phyloP scores from a whole-genome alignment of 164 flowering plant species.

The Annona cherimola region DNA sequence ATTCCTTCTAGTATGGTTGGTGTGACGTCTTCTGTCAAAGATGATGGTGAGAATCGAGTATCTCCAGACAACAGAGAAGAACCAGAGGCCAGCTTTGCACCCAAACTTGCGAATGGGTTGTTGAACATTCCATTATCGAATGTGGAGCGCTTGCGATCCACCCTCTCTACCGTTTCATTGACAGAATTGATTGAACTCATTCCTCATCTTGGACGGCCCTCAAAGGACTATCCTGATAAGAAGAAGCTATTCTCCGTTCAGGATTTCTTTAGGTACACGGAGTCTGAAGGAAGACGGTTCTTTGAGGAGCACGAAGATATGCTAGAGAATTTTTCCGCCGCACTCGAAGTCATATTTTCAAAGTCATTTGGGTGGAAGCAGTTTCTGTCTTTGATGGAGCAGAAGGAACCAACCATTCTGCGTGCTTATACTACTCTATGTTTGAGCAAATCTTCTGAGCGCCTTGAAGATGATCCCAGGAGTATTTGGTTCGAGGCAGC shows the following conservation, averaged over 20 bases:
- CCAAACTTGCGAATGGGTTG: constrained; percentile 59
- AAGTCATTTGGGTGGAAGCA: constrained; percentile 98
- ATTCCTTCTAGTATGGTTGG: constrained; percentile 60
- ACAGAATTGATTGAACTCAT: no score
- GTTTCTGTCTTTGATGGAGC: constrained; percentile 89
- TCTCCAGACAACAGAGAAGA: constrained; percentile 34
- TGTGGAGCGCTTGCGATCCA: no score
- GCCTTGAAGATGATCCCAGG: no score
- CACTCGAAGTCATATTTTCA: constrained; percentile 75
- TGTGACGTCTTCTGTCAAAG: constrained; percentile 42
- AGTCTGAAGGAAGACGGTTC: no score
- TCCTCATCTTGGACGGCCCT: no score
- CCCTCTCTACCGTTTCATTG: no score
- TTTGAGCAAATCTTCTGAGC: constrained; percentile 90
- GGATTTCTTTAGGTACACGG: no score
- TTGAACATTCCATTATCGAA: constrained; percentile 83
- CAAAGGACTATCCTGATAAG: no score
- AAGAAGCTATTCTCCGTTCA: no score
- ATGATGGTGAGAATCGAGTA: constrained; percentile 39
- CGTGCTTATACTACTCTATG: constrained; percentile 95
- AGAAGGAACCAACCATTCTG: constrained; percentile 92
- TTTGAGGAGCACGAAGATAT: no score
- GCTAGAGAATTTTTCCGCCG: constrained; percentile 85
- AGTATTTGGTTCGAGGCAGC: no score
- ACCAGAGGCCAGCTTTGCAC: constrained; percentile 38